A percentile compares a stretch with the other conserved stretches of the same genome.
Conservation (phyloP, 352 stramenopile species). For the Phytophthora fragariaefolia region DNA sequence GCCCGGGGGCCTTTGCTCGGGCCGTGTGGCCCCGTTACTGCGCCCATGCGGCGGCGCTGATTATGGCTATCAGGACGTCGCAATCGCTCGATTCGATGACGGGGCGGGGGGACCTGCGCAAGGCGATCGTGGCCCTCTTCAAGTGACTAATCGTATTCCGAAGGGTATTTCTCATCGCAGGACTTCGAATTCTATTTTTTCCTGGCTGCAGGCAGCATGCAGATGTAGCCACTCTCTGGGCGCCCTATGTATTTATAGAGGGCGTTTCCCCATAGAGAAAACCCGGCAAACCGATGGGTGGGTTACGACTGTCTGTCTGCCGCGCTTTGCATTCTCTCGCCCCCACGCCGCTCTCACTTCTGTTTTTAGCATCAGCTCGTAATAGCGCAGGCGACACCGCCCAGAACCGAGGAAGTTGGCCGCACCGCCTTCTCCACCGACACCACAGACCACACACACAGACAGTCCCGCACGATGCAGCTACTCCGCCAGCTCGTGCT, state of each 20-base stretch:
- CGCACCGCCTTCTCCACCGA: not conserved
- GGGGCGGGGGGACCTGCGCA: not conserved
- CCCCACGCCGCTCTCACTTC: conserved; percentile 29
- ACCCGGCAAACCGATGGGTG: conserved; percentile 11
- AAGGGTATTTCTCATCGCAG: not conserved
- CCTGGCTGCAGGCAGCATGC: not conserved
- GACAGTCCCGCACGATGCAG: conserved; percentile 27
- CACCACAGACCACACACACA: conserved; percentile 8
- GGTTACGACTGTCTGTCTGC: conserved; percentile 27
- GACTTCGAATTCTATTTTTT: not conserved
- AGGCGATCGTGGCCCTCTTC: not conserved
- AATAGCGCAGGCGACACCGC: conserved; percentile 12
- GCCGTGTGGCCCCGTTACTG: conserved; percentile 9
- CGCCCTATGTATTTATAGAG: conserved; percentile 8
- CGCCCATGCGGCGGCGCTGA: conserved; percentile 25
- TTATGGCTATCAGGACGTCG: conserved; percentile 18
- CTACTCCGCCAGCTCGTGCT: conserved; percentile 33
- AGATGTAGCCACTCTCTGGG: not conserved
- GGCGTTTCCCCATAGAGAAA: conserved; percentile 7
- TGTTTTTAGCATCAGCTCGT: conserved; percentile 36
- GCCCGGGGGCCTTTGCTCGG: not conserved
- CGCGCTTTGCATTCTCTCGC: conserved; percentile 12
- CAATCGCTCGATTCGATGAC: conserved; percentile 27
- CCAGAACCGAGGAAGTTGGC: conserved; percentile 22
- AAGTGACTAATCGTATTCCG: not conserved